Percentiles rank a stretch among this genome's conserved stretches.
Evolutionary conservation across 164 flowering plant species (phyloP).

Genomic region (Vitis amurensis): DNA sequence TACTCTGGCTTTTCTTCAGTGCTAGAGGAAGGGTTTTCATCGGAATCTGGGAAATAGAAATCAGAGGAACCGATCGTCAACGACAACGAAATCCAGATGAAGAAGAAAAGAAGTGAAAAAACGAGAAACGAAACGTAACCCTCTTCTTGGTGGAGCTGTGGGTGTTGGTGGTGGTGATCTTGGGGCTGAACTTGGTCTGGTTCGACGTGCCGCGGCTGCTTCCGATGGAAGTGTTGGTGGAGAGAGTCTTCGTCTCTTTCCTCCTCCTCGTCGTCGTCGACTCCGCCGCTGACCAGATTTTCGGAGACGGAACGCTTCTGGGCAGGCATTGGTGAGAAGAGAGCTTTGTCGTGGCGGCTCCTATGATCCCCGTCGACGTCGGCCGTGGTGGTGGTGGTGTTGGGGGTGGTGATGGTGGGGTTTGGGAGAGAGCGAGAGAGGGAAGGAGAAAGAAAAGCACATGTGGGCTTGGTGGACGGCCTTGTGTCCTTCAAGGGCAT

Average conservation of each 20-base stretch:
- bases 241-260: constrained; percentile 6
- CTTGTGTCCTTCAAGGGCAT: neutral
- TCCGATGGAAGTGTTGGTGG: too few relatives aligned
- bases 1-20: constrained; percentile 33
- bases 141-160: constrained; percentile 5
- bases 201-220: too few relatives aligned
- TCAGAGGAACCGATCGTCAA: neutral
- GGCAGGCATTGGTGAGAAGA: constrained; percentile 28
- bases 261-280: neutral
- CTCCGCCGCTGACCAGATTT: constrained; percentile 6
- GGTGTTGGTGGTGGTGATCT: too few relatives aligned
- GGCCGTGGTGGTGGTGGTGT: too few relatives aligned
- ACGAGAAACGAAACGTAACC: constrained; percentile 7
- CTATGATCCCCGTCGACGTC: too few relatives aligned
- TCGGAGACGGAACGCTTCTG: constrained; percentile 32
- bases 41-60: constrained; percentile 34
- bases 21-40: constrained; percentile 26
- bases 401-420: too few relatives aligned
- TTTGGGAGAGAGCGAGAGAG: too few relatives aligned
- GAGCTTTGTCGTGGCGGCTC: too few relatives aligned
- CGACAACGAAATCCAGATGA: neutral
- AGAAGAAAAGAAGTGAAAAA: neutral
- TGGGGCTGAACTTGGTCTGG: too few relatives aligned
- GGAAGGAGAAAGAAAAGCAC: constrained; percentile 1
- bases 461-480: constrained; percentile 12